Conservation (phyloP, 768 basidiomycete species). For the Lentinula edodes region DNA sequence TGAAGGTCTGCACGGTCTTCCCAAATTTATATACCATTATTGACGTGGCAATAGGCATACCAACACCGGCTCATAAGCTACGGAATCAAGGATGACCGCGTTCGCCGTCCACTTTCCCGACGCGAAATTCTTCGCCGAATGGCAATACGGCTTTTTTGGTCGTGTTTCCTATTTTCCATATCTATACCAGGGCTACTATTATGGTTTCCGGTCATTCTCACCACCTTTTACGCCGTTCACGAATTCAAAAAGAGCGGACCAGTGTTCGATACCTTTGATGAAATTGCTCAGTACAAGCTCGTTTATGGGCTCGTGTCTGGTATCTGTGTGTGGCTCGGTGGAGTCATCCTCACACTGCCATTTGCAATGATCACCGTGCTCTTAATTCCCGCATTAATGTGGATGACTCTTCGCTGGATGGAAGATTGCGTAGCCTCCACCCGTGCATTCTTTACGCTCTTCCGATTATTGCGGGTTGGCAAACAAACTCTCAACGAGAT, state of each 20-base stretch:
- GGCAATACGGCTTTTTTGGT: conserved; percentile 59
- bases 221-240: conserved; percentile 64
- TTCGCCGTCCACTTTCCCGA: conserved; percentile 57
- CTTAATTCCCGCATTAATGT: conserved; percentile 73
- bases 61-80: conserved; percentile 64
- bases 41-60: conserved; percentile 42
- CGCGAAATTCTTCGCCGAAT: conserved; percentile 58
- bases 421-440: conserved; percentile 80
- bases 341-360: conserved; percentile 56
- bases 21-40: not conserved
- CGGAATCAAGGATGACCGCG: conserved; percentile 83
- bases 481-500: conserved; percentile 49
- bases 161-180: conserved; percentile 52
- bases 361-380: conserved; percentile 51
- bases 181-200: conserved; percentile 75
- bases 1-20: conserved; percentile 43
- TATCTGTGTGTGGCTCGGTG: conserved; percentile 54
- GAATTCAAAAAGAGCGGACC: conserved; percentile 81
- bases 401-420: conserved; percentile 85
- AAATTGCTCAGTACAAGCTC: conserved; percentile 87
- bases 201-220: conserved; percentile 75
- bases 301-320: conserved; percentile 78
- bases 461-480: conserved; percentile 59
- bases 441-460: conserved; percentile 63
- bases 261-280: conserved; percentile 83